These are phyloP conservation scores for Leccinum subatratum DNA, from an alignment of 1,284 basidiomycete genomes.

Conservation along the genomic window DNA sequence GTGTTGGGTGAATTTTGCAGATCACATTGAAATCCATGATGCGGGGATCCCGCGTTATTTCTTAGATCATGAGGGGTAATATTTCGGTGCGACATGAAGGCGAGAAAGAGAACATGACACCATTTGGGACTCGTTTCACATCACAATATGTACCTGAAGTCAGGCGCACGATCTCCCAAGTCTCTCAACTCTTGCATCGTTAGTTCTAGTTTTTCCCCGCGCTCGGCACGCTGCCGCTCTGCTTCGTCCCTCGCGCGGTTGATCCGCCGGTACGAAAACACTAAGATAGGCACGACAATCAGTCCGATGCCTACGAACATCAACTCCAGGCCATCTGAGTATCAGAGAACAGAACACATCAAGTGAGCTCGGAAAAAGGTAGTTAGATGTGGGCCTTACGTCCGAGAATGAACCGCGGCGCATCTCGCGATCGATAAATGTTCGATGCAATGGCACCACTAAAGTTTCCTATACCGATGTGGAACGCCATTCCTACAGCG, in stretches of 20 bases:
- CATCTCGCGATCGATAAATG: conserved; percentile 54
- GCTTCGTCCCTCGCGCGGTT: conserved; percentile 46
- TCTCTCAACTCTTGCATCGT: conserved; percentile 27
- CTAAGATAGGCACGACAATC: conserved; percentile 45
- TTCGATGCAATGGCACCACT: conserved; percentile 41
- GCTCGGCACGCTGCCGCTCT: conserved; percentile 29
- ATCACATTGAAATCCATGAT: no score
- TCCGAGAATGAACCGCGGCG: conserved; percentile 57
- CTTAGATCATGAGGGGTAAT: background rate
- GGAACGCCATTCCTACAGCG: conserved; percentile 42
- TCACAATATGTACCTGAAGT: conserved; percentile 60
- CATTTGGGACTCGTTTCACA: background rate
- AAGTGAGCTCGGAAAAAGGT: background rate
- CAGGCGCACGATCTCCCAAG: conserved; percentile 60
- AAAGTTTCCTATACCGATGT: conserved; percentile 45
- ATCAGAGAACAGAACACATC: background rate
- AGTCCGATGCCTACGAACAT: conserved; percentile 66
- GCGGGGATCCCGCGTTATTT: no score
- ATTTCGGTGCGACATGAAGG: background rate
- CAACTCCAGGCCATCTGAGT: conserved; percentile 58
- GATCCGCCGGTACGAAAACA: conserved; percentile 49
- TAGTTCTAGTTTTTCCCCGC: conserved; percentile 26
- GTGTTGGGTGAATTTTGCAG: no score
- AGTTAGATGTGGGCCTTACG: conserved; percentile 38
- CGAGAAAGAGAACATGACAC: background rate